These are phyloP conservation scores for Auriscalpium microsporum DNA, from an alignment of 768 basidiomycete genomes.

Conservation along the genomic window DNA sequence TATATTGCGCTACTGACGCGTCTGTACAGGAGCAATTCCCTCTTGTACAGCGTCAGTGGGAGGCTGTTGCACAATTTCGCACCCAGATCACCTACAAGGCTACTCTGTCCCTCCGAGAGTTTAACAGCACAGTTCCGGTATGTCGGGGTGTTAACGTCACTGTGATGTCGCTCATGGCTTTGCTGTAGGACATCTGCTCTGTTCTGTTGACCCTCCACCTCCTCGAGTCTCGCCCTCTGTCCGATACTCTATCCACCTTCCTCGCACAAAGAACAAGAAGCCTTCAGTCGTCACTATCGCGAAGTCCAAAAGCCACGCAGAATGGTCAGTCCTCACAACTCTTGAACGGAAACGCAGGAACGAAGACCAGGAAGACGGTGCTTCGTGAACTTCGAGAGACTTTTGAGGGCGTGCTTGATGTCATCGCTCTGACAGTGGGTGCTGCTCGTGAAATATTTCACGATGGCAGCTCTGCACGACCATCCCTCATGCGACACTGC, in stretches of 20 bases:
- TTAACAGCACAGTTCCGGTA: conserved; percentile 30
- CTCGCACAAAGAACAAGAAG: conserved; percentile 64
- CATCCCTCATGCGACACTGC: conserved; percentile 47
- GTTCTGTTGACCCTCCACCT: conserved; percentile 78
- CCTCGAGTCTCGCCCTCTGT: conserved; percentile 77
- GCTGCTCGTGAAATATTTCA: conserved; percentile 53
- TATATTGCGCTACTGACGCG: neutral
- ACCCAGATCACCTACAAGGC: conserved; percentile 84
- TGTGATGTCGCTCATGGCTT: conserved; percentile 1
- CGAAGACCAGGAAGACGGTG: conserved; percentile 24
- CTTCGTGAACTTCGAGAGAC: conserved; percentile 48
- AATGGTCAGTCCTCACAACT: conserved; percentile 3
- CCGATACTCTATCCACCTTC: conserved; percentile 62
- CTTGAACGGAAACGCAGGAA: conserved; percentile 2
- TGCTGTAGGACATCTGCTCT: conserved; percentile 58
- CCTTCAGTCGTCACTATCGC: conserved; percentile 30
- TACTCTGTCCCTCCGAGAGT: conserved; percentile 68
- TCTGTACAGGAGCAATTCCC: conserved; percentile 69
- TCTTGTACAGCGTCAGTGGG: conserved; percentile 89
- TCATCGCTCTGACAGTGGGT: conserved; percentile 50
- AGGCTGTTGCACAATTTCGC: conserved; percentile 77
- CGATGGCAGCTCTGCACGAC: conserved; percentile 20
- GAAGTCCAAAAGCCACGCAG: conserved; percentile 10
- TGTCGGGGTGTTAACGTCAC: conserved; percentile 30
- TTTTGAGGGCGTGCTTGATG: conserved; percentile 42